Base-by-base conservation (phyloP, 139 green algal genomes). In the Choricystis sp. region DNA sequence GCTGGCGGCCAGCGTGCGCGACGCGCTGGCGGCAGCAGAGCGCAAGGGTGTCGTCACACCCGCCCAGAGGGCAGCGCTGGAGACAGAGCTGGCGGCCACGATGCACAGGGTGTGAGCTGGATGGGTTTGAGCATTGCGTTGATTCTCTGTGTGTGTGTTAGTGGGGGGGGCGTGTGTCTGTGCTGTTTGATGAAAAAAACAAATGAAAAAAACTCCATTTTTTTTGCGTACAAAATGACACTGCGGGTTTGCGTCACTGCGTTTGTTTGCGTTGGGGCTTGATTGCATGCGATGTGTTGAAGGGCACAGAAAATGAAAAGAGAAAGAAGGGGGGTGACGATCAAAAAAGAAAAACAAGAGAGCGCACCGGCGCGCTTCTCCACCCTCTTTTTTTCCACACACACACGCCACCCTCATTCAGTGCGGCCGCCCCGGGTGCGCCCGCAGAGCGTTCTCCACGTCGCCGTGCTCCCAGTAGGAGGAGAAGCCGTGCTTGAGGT, bases 391-490 rank as follows among this genome's bases (percentile, higher is more conserved):
- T 52, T 52, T 52, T 52, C 9, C 40, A 52, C 40, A 52, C 40
- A 52, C 40, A 52, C 40, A 16, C 40, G 40, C 40, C 40, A 9
- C 40, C 9, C 40, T 21, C 40, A 52, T 52, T 52, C 40, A 52
- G 9, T 9, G 9, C 40, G 56, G 56, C 56, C 56, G 56, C 31
- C 56, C 31, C 3, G 85, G 83, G 70, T 92, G 85, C 0, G 82
- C 68, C 60, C 66, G 49, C 57, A 92, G 75, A 3, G 85, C 85
- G 16, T 61, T 57, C 72, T 92, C 83, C 21, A 96, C 70, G 27
- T 90, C 81, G 28, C 83, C 85, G 16, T 79, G 68, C 30, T 80
- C 65, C 88, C 88, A 95, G 74, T 89, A 90, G 19, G 74, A 59
- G 5, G 71, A 48, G 31, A 81, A 70, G 19, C 77, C 75, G 26